phyloP scores from a whole-genome alignment of 352 stramenopile species.

The Pythium myriotylum region DNA sequence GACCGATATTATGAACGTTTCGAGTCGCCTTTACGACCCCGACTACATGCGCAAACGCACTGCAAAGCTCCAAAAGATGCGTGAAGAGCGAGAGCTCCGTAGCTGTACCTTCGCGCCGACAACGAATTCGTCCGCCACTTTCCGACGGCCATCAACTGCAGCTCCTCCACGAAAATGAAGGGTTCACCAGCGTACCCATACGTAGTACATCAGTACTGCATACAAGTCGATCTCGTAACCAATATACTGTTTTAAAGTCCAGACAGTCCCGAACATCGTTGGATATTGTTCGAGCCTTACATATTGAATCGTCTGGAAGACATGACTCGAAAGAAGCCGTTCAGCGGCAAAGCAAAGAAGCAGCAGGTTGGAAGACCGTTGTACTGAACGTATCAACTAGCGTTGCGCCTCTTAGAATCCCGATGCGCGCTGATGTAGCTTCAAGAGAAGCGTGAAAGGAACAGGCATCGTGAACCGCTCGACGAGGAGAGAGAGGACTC shows the following conservation, averaged over 20 bases:
- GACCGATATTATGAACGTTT: conserved; percentile 77
- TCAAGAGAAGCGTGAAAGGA: conserved; percentile 73
- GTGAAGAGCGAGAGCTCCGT: conserved; percentile 78
- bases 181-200: neutral
- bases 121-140: conserved; percentile 48
- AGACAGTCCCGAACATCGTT: too few relatives aligned
- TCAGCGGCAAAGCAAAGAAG: conserved; percentile 89
- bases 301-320: neutral
- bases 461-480: conserved; percentile 37
- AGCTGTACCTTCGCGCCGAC: conserved; percentile 78
- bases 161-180: conserved; percentile 35
- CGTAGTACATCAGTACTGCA: too few relatives aligned
- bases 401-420: neutral
- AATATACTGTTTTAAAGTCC: too few relatives aligned
- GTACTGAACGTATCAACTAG: too few relatives aligned
- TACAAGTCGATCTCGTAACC: neutral
- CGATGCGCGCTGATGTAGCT: conserved; percentile 38
- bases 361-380: conserved; percentile 66
- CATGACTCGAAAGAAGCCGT: conserved; percentile 72
- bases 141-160: conserved; percentile 10
- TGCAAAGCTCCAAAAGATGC: conserved; percentile 70
- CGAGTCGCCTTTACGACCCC: conserved; percentile 82
- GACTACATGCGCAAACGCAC: conserved; percentile 84
- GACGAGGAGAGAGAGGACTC: conserved; percentile 15
- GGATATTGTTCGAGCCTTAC: too few relatives aligned